Conservation (phyloP, 164 flowering plant genomes). For the Taxillus chinensis region DNA sequence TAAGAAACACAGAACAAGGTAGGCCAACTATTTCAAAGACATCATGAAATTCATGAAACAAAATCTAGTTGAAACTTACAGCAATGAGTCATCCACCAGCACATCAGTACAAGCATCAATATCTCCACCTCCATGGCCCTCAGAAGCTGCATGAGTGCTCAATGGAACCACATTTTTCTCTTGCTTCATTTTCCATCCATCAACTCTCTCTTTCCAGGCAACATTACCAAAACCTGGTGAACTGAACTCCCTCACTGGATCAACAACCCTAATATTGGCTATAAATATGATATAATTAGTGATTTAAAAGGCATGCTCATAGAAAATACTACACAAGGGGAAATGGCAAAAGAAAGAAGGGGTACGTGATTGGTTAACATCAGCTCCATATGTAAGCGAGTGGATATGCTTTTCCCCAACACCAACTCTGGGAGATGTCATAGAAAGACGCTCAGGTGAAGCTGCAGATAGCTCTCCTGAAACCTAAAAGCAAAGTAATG, state of each 20-base stretch:
- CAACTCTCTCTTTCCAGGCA: conserved; percentile 82
- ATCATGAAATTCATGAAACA: too few relatives aligned
- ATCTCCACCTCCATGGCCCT: conserved; percentile 56
- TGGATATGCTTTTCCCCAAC: conserved; percentile 44
- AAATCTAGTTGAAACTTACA: conserved; percentile 24
- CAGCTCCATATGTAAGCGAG: conserved; percentile 34
- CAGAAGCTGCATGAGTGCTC: conserved; percentile 71
- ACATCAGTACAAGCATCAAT: conserved; percentile 63
- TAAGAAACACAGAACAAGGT: background rate
- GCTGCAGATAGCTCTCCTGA: conserved; percentile 88
- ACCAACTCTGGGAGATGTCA: conserved; percentile 66
- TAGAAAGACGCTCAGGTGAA: conserved; percentile 74
- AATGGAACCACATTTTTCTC: conserved; percentile 66
- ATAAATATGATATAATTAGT: conserved; percentile 6
- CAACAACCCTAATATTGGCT: conserved; percentile 72
- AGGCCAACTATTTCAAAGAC: too few relatives aligned
- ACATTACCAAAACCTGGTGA: conserved; percentile 60
- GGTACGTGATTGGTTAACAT: conserved; percentile 46
- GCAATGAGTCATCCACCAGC: conserved; percentile 47
- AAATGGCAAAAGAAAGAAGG: background rate
- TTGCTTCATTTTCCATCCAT: conserved; percentile 80
- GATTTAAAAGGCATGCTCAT: conserved; percentile 1
- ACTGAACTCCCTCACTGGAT: conserved; percentile 74
- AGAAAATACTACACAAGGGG: background rate
- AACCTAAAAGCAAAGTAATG: conserved; percentile 24